Evolutionary conservation across 2,329 filamentous ascomycete genomes (phyloP).

Genomic region (Colletotrichum orchidophilum): DNA sequence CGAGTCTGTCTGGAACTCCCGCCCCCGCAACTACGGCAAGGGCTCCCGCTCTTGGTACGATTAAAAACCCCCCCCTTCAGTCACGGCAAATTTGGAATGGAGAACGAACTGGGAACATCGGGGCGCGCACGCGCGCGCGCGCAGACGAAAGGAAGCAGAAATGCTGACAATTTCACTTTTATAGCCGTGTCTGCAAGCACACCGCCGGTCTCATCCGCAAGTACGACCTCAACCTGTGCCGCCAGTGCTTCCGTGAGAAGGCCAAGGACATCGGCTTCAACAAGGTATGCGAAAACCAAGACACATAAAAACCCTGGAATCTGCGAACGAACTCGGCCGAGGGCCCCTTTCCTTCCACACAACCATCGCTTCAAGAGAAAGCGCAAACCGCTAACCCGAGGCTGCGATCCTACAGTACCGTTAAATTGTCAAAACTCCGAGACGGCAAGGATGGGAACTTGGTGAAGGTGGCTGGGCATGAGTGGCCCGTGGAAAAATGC

Average conservation of each 20-base stretch:
- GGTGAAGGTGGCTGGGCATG: constrained; percentile 32
- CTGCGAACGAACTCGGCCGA: neutral
- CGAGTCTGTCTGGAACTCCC: constrained; percentile 99
- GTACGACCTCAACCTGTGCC: constrained; percentile 93
- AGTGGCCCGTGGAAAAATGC: constrained; percentile 47
- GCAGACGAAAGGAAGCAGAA: neutral
- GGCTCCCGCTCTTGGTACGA: constrained; percentile 91
- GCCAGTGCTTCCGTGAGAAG: constrained; percentile 83
- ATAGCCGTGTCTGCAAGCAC: constrained; percentile 82
- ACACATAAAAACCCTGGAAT: neutral
- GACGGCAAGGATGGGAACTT: constrained; percentile 27
- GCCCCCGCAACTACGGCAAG: constrained; percentile 97
- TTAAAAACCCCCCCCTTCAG: constrained; percentile 36
- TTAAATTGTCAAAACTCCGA: constrained; percentile 41
- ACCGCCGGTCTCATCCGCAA: constrained; percentile 99
- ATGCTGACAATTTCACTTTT: constrained; percentile 42
- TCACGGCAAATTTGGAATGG: neutral
- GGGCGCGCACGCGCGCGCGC: neutral
- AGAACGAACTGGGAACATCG: neutral
- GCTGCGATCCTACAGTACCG: constrained; percentile 43
- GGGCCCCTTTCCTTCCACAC: neutral
- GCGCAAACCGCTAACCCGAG: constrained; percentile 34
- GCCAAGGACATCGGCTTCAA: constrained; percentile 77
- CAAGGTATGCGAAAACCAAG: constrained; percentile 62
- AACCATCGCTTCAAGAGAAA: neutral